Base-by-base conservation (phyloP, 208 protist genomes). In the Endotrypanum monterogeii region DNA sequence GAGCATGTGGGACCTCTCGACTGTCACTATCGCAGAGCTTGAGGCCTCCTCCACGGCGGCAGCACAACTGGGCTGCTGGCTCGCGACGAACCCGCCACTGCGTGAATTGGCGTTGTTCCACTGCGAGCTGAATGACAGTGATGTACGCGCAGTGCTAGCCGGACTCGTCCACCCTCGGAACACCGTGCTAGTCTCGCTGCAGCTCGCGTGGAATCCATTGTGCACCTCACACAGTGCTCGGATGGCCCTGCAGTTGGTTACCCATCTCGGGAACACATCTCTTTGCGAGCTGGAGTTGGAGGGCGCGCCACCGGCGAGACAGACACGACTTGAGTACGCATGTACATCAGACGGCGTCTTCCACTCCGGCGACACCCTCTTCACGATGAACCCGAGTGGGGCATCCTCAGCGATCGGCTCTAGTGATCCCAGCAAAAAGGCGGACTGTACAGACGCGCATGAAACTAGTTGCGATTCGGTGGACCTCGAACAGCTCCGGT, bases 101-200 rank as follows among this genome's bases (percentile, higher is more conserved):
- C 78, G 80, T 39, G 70, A 74, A 58, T 72, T 94, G n/a, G 85
- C 77, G 14, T 62, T 96, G 11, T 88, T 85, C 51, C 83, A 96
- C 60, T 93, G 90, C 52, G 78, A 58, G 4, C 73, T 96, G n/a
- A 74, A 71, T 61, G 91, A 96, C 50, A 52, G 23, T 18, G 88
- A 87, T 52, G 79, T 89, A 66, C 75, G 85, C 37, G 71, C 72
- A 7, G 41, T 94, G 18, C 67, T 93, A 11, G 56, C 83, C 20
- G 86, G 73, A 5, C 80, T 94, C 11, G 35, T 69, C 0, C 28
- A 35, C n/a, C 39, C 62, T 12, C 67, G 37, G 16, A 46, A 71
- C 5, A 41, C 44, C 0, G 48, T n/a, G 20, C 50, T 81, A 28
- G 46, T 46, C 1, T 44, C 57, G 25, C 51, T 81, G 62, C 70